Conservation (phyloP, 495 filamentous ascomycete genomes). For the Talaromyces ruber region DNA sequence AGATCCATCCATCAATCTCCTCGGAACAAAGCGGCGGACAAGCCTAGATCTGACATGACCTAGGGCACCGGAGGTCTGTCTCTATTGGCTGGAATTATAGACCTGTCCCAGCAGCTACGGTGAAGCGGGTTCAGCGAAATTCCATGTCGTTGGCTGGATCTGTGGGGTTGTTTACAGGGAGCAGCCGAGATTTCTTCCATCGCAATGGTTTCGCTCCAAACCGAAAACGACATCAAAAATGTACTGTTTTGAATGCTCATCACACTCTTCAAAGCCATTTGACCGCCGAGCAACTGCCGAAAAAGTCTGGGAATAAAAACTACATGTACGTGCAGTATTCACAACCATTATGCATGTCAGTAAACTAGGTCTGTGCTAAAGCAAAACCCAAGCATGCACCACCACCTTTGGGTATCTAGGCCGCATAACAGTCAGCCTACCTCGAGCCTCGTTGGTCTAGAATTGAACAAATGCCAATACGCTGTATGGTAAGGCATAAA, state of each 20-base stretch:
- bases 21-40: background rate
- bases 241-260: too few relatives aligned
- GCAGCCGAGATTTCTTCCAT: too few relatives aligned
- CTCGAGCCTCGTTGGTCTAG: background rate
- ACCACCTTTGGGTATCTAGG: background rate
- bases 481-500: background rate
- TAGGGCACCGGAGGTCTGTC: too few relatives aligned
- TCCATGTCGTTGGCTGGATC: background rate
- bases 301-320: background rate
- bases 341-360: background rate
- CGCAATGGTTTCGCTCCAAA: too few relatives aligned
- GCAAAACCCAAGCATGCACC: background rate
- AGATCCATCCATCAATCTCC: background rate
- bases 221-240: too few relatives aligned
- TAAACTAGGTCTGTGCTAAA: background rate
- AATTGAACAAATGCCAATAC: background rate
- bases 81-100: background rate
- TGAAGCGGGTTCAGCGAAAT: background rate
- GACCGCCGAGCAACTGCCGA: background rate
- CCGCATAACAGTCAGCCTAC: background rate
- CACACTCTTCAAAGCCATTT: too few relatives aligned
- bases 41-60: background rate
- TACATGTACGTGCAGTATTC: too few relatives aligned
- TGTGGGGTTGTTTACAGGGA: background rate
- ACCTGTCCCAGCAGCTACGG: background rate